Evolutionary conservation across 768 basidiomycete genomes (phyloP).

Genomic region (Xerocomus brunneocitrinus): DNA sequence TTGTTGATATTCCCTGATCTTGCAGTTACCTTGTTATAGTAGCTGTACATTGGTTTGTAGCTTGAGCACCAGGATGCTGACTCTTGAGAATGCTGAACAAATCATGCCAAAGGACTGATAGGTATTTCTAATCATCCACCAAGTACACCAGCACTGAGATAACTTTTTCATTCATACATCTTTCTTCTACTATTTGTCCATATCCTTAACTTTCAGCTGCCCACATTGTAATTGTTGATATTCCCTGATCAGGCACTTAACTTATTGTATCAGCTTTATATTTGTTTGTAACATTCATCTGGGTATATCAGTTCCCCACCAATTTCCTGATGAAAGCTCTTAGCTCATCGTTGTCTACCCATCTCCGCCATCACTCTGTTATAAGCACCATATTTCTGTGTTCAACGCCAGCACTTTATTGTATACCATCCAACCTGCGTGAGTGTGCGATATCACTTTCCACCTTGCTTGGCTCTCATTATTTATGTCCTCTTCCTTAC

Average conservation of each 20-base stretch:
- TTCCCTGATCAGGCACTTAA: not conserved
- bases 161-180: not conserved
- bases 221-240: not conserved
- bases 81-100: not conserved
- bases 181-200: not conserved
- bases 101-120: not conserved
- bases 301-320: not conserved
- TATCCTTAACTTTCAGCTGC: not conserved
- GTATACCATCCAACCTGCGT: no score
- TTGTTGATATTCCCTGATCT: not conserved
- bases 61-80: not conserved
- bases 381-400: no score
- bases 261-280: not conserved
- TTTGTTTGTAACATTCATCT: not conserved
- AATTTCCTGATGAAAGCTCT: not conserved
- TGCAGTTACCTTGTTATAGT: not conserved
- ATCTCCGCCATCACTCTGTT: no score
- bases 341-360: no score
- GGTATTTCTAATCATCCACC: not conserved
- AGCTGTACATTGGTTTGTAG: not conserved
- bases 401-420: no score
- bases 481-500: no score
- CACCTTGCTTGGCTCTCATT: no score
- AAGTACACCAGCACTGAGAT: not conserved
- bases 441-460: no score